Evolutionary conservation across 345 rosid genomes (phyloP), one percentile per base, ranked within the genome.

Genomic region (Sisymbrium irio): DNA sequence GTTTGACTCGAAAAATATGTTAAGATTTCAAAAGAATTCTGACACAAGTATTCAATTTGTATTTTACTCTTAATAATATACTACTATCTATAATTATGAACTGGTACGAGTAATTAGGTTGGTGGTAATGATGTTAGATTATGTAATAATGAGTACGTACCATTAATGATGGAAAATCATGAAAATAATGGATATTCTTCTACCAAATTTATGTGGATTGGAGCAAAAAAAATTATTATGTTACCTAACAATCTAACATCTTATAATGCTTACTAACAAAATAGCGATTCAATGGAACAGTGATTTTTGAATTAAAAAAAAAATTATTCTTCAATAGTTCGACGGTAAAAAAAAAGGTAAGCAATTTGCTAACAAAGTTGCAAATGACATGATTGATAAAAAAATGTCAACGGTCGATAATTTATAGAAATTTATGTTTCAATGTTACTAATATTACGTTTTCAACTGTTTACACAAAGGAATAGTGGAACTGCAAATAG

Each of bases 101-200:
- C 36, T 67, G 17, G 58, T 68, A 46, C 64, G 30, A 60, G 69
- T 60, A 53, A 75, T 51, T 75, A 75, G 74, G 73, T 68, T 68
- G 74, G 65, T 68, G 69, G 79, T 75, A 75, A 75, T 75, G 74
- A 75, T 68, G 69, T 41, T 60, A 68, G 69, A 68, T 50, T 68
- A 45, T 50, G 69, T 62, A 75, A 68, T 68, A 75, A 75, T 68
- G 69, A 33, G 22, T 62, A 62, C 32, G 74, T 68, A 75, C 64
- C 54, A 75, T 61, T 65, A 75, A 75, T 75, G 74, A 75, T 68
- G 49, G 13, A 62, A 67, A 61, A 67, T 32, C 45, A 30, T 51
- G 63, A 39, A 66, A n/a, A 28, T 18, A 22, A 51, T 56, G 27
- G 36, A 35, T 27, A 19, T 35, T 70, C 13, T 18, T 30, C 60